phyloP scores from a whole-genome alignment of 768 basidiomycete genomes.

The Lactarius akahatsu region DNA sequence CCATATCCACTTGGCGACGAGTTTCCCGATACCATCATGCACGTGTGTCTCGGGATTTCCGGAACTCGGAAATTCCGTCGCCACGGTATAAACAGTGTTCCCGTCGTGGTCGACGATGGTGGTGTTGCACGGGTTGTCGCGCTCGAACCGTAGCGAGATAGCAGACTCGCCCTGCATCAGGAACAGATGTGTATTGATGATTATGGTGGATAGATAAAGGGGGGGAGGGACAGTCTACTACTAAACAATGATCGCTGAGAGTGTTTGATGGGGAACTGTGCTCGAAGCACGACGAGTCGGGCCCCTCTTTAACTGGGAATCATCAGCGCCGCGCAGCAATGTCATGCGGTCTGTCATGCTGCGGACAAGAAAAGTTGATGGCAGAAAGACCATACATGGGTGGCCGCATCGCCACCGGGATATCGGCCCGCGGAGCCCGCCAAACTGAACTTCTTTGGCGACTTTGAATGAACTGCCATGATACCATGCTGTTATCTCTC shows the following conservation, averaged over 20 bases:
- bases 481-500: conserved; percentile 1
- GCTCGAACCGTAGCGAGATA: conserved; percentile 17
- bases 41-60: conserved; percentile 22
- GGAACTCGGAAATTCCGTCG: conserved; percentile 22
- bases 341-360: neutral
- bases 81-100: conserved; percentile 23
- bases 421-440: neutral
- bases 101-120: conserved; percentile 22
- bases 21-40: conserved; percentile 19
- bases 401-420: neutral
- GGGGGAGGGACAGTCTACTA: neutral
- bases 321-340: neutral
- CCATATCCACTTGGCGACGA: conserved; percentile 30
- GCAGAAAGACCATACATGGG: neutral
- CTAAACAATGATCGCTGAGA: neutral
- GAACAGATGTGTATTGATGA: conserved; percentile 2
- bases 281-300: neutral
- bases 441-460: neutral
- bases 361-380: neutral
- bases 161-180: neutral
- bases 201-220: conserved; percentile 1
- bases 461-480: neutral
- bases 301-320: neutral
- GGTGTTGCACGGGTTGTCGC: conserved; percentile 30
- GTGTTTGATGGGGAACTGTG: neutral